phyloP scores from a whole-genome alignment of 2,329 filamentous ascomycete genomes.

The Xylaria multiplex region DNA sequence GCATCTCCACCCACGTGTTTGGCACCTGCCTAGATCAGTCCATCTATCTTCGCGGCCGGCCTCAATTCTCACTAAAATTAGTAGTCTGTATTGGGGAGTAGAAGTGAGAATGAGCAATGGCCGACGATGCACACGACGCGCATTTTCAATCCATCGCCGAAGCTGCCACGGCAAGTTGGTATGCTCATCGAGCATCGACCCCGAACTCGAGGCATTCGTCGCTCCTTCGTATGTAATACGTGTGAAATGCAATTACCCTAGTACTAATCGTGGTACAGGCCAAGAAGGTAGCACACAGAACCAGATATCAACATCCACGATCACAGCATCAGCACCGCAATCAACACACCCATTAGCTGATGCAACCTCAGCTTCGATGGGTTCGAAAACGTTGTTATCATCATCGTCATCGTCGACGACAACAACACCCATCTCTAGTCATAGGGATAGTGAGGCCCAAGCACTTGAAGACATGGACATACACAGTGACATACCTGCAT shows the following conservation, averaged over 20 bases:
- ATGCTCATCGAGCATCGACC: constrained; percentile 39
- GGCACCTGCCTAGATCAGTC: no score
- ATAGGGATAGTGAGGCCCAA: constrained; percentile 12
- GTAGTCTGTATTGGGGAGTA: no score
- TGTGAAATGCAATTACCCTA: no score
- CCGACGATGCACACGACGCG: constrained; percentile 22
- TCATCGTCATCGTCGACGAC: neutral
- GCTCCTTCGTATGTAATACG: constrained; percentile 30
- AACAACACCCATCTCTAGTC: constrained; percentile 15
- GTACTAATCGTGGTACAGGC: constrained; percentile 16
- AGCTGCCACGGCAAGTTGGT: constrained; percentile 43
- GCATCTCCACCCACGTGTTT: neutral
- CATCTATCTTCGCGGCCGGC: neutral
- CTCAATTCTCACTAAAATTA: no score
- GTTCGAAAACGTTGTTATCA: constrained; percentile 2
- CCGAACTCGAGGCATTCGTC: constrained; percentile 31
- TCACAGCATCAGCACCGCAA: constrained; percentile 8
- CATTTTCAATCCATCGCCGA: constrained; percentile 41
- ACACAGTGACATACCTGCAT: constrained; percentile 41
- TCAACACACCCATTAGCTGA: constrained; percentile 1
- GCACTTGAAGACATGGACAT: constrained; percentile 17
- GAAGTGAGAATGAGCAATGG: constrained; percentile 27
- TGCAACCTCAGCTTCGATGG: neutral
- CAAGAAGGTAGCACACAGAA: neutral
- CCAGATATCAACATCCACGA: neutral